These are phyloP conservation scores for Xylaria bambusicola DNA, from an alignment of 495 filamentous ascomycete genomes.

Conservation along the genomic window DNA sequence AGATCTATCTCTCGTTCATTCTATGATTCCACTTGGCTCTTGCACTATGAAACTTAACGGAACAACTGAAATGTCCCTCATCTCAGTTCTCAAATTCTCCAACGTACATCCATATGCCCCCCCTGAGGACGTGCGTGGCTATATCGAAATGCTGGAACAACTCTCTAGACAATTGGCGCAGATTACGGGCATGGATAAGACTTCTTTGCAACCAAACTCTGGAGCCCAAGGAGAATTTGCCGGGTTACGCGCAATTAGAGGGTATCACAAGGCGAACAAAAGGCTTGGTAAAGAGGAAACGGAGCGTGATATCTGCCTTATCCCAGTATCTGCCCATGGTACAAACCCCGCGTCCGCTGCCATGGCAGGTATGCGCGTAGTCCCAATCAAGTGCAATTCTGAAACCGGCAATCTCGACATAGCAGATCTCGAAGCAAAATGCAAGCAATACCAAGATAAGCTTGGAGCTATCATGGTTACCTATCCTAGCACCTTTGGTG, in stretches of 20 bases:
- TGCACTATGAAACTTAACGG: constrained; percentile 99
- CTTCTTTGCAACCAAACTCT: constrained; percentile 94
- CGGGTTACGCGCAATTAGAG: constrained; percentile 88
- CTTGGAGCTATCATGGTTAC: constrained; percentile 98
- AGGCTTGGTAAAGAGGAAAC: constrained; percentile 43
- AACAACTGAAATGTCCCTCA: constrained; percentile 88
- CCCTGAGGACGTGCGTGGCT: constrained; percentile 63
- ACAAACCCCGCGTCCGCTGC: constrained; percentile 96
- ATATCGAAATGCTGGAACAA: constrained; percentile 66
- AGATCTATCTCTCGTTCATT: constrained; percentile 92
- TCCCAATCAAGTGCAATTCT: constrained; percentile 87
- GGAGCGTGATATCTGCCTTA: constrained; percentile 91
- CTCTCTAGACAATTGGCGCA: constrained; percentile 75
- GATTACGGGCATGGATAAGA: constrained; percentile 89
- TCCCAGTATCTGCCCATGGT: constrained; percentile 94
- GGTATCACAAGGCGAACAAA: constrained; percentile 72
- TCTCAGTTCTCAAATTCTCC: constrained; percentile 84
- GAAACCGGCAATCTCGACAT: constrained; percentile 91
- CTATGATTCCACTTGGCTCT: constrained; percentile 98
- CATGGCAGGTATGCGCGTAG: constrained; percentile 97
- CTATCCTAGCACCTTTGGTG: constrained; percentile 95
- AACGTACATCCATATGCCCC: constrained; percentile 85
- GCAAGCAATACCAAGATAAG: constrained; percentile 80
- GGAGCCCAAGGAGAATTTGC: constrained; percentile 97
- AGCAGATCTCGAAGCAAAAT: constrained; percentile 81